Evolutionary conservation across 116 monocot species (phyloP).

Genomic region (Dioscorea cayenensis): DNA sequence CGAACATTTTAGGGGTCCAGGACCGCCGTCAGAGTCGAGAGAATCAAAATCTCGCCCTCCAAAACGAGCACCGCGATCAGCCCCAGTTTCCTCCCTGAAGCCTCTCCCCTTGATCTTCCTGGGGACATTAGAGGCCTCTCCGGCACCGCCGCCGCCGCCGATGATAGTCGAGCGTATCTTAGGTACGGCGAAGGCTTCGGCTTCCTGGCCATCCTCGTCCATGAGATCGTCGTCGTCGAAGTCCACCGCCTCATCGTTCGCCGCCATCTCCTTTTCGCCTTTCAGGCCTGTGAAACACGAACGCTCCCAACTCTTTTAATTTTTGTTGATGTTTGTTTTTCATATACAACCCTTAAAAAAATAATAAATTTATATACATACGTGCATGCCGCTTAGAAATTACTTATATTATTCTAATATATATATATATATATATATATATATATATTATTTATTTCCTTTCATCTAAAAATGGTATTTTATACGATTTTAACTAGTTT

Average conservation of each 20-base stretch:
- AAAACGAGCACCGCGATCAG: slow-evolving; percentile 43
- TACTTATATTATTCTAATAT: too few species aligned
- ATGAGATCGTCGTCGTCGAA: slow-evolving; percentile 91
- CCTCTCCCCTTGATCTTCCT: slow-evolving; percentile 86
- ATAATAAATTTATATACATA: too few species aligned
- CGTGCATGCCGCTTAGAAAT: too few species aligned
- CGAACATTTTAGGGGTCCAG: slow-evolving; percentile 73
- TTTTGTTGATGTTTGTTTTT: too few species aligned
- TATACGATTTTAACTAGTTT: too few species aligned
- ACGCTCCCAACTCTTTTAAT: too few species aligned
- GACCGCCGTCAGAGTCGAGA: slow-evolving; percentile 61
- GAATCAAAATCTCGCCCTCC: slow-evolving; percentile 67
- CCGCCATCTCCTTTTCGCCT: slow-evolving; percentile 28
- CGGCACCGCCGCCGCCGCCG: slow-evolving; percentile 33
- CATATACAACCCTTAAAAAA: too few species aligned
- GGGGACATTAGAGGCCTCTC: slow-evolving; percentile 5
- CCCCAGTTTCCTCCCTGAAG: slow-evolving; percentile 59
- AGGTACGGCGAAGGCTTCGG: slow-evolving; percentile 17
- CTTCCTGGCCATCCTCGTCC: slow-evolving; percentile 64
- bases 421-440: too few species aligned
- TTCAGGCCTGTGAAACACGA: too few species aligned
- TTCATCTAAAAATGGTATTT: too few species aligned
- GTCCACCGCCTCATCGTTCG: slow-evolving; percentile 64
- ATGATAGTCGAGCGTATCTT: slow-evolving; percentile 63
- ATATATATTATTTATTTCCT: too few species aligned